Conservation (phyloP, 805 yeast genomes). For the Myxozyma sirexii region DNA sequence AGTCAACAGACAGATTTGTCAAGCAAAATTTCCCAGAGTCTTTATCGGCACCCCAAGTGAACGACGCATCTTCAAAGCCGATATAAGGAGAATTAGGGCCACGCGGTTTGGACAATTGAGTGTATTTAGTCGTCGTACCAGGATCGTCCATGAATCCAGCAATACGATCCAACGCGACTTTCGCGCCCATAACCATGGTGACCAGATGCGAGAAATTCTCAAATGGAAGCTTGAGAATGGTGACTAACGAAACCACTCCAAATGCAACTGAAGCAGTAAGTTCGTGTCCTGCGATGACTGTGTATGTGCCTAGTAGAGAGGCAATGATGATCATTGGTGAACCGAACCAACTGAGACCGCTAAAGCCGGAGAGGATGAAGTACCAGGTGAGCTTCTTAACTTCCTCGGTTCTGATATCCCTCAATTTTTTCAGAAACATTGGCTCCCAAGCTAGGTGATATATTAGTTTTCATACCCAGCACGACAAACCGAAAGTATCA, state of each 20-base stretch:
- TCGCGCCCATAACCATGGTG: constrained; percentile 74
- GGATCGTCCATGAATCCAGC: constrained; percentile 65
- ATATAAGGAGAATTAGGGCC: constrained; percentile 61
- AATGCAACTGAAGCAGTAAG: constrained; percentile 58
- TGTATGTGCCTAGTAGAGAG: constrained; percentile 1
- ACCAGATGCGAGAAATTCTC: constrained; percentile 84
- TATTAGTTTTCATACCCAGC: too few relatives aligned
- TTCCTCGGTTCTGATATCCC: constrained; percentile 73
- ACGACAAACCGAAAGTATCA: too few relatives aligned
- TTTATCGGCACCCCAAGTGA: constrained; percentile 61
- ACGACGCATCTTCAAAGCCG: constrained; percentile 73
- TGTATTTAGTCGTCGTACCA: constrained; percentile 77
- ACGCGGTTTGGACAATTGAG: constrained; percentile 59
- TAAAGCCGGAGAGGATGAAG: constrained; percentile 61
- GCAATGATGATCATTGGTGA: constrained; percentile 1
- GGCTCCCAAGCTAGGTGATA: constrained; percentile 74
- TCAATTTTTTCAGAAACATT: constrained; percentile 54
- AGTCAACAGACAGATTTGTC: constrained; percentile 65
- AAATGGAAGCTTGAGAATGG: constrained; percentile 75
- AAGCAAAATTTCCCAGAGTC: constrained; percentile 60
- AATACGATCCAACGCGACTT: constrained; percentile 83
- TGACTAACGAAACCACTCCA: constrained; percentile 79
- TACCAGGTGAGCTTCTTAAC: constrained; percentile 59
- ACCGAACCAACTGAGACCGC: constrained; percentile 4
- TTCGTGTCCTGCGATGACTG: background rate